Evolutionary conservation across 805 yeast species (phyloP).

Genomic region (Geotrichum ghanense): DNA sequence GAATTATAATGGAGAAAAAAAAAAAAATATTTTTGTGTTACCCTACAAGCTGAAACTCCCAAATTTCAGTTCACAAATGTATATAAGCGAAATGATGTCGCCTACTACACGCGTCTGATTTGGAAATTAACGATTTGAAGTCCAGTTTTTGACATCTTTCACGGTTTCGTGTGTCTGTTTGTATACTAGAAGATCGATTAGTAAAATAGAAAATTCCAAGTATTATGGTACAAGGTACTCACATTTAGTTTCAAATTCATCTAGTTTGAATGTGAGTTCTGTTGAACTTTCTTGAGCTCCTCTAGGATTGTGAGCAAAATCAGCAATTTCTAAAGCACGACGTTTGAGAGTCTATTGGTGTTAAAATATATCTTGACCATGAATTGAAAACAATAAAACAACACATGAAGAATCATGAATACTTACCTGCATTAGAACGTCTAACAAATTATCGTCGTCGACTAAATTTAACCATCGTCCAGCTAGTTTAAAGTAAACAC

Average conservation of each 20-base stretch:
- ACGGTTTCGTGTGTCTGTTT: constrained; percentile 38
- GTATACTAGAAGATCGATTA: constrained; percentile 28
- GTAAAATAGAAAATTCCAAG: background rate
- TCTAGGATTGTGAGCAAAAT: constrained; percentile 46
- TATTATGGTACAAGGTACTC: too few species aligned
- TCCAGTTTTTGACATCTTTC: constrained; percentile 12
- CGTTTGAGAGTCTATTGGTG: constrained; percentile 41
- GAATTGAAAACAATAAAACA: background rate
- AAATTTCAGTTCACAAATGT: background rate
- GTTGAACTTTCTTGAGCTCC: constrained; percentile 32
- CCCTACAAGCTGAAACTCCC: background rate
- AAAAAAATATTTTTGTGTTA: background rate
- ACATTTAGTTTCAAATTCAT: constrained; percentile 57
- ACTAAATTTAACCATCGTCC: constrained; percentile 71
- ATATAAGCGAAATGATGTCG: background rate
- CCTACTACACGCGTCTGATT: background rate
- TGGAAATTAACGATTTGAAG: background rate
- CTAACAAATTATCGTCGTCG: constrained; percentile 50
- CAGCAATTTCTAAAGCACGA: constrained; percentile 62
- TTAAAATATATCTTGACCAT: background rate
- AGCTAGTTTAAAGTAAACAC: constrained; percentile 59
- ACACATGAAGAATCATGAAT: constrained; percentile 12
- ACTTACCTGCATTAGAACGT: constrained; percentile 28
- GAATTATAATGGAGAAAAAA: too few species aligned
- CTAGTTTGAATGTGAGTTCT: constrained; percentile 54